Evolutionary conservation across 257 asterid genomes (phyloP).

Genomic region (Anisodus acutangulus): DNA sequence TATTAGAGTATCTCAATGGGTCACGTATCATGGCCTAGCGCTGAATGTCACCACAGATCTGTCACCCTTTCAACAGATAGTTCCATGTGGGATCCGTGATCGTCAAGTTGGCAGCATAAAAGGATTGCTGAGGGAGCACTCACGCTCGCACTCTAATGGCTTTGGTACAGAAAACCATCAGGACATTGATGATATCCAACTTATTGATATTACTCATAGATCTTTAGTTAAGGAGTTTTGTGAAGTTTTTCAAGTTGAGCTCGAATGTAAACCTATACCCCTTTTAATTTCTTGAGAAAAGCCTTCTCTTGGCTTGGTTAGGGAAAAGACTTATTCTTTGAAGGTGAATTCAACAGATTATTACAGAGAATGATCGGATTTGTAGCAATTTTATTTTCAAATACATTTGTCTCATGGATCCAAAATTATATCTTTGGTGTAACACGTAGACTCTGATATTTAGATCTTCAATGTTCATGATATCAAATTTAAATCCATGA

Average conservation of each 20-base stretch:
- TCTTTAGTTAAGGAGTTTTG: slow-evolving; percentile 63
- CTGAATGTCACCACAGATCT: slow-evolving; percentile 76
- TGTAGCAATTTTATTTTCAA: not conserved
- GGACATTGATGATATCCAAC: slow-evolving; percentile 42
- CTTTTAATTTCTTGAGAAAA: not conserved
- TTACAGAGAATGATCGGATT: not conserved
- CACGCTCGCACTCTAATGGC: slow-evolving; percentile 9
- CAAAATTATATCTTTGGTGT: not conserved
- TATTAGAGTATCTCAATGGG: slow-evolving; percentile 72
- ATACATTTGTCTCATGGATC: not conserved
- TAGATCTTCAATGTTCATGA: too few species aligned
- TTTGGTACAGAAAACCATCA: slow-evolving; percentile 30
- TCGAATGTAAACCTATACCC: slow-evolving; percentile 31
- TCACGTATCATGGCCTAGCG: slow-evolving; percentile 82
- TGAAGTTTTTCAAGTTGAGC: slow-evolving; percentile 72
- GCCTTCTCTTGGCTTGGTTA: not conserved
- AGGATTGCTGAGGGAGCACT: slow-evolving; percentile 44
- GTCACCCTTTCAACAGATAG: slow-evolving; percentile 60
- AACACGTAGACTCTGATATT: too few species aligned
- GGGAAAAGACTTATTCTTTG: not conserved
- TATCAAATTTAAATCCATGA: too few species aligned
- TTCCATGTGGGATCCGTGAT: slow-evolving; percentile 85
- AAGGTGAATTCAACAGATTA: not conserved
- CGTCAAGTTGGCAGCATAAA: slow-evolving; percentile 80
- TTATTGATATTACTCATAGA: slow-evolving; percentile 54